Conservation (phyloP, 129 eudicot species). For the sunflower (Helianthus annuus) region DNA sequence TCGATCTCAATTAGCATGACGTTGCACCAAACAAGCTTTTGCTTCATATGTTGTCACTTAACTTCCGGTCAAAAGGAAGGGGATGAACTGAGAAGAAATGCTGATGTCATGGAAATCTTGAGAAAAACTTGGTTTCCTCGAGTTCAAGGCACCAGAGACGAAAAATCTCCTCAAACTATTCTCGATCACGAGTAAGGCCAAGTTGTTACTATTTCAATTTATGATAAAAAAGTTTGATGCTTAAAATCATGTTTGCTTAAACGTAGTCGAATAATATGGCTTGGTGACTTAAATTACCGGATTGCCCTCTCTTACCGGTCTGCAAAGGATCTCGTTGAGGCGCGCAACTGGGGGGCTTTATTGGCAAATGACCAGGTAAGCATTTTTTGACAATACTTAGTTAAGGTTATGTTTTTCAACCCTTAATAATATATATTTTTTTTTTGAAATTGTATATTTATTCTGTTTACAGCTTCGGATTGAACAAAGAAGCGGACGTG, state of each 20-base stretch:
- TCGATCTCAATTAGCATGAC: conserved; percentile 88
- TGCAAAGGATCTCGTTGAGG: conserved; percentile 89
- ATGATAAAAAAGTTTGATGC: not conserved
- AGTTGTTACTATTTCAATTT: not conserved
- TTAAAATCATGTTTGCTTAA: conserved; percentile 18
- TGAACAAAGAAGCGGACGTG: conserved; percentile 77
- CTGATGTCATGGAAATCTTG: conserved; percentile 81
- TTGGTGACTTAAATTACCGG: conserved; percentile 95
- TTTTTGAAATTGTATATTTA: not conserved
- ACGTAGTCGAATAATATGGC: conserved; percentile 89
- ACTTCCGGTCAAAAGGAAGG: conserved; percentile 92
- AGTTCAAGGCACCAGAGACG: conserved; percentile 61
- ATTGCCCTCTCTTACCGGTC: conserved; percentile 71
- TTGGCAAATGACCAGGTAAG: conserved; percentile 92
- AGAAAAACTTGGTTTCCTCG: conserved; percentile 83
- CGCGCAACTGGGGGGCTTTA: conserved; percentile 78
- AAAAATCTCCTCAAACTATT: conserved; percentile 73
- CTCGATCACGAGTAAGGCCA: conserved; percentile 77
- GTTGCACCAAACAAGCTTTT: conserved; percentile 90
- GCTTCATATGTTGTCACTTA: conserved; percentile 90
- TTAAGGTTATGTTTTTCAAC: not conserved
- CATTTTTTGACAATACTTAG: not conserved
- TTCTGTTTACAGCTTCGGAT: conserved; percentile 55
- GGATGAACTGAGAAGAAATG: conserved; percentile 78
- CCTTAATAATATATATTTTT: not conserved